Evolutionary conservation across 768 basidiomycete genomes (phyloP), one percentile per base, ranked within the genome.

Genomic region (Leccinellum rugosiceps): DNA sequence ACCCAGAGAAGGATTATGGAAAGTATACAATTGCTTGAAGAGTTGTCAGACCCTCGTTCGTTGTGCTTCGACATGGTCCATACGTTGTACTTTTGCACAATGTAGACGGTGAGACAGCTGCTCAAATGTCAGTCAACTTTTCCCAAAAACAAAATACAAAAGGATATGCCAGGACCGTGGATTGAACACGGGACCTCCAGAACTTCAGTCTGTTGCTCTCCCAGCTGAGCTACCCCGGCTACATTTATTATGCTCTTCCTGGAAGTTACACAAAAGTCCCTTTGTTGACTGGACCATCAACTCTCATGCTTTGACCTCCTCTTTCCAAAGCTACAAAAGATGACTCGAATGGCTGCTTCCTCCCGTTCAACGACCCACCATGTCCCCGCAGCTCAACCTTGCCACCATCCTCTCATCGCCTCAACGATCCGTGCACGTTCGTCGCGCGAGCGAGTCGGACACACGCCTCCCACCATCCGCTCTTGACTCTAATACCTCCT

Each of bases 1-100:
- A 97, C 66, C 94, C 95, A 0, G 90, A 94, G 76, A 96, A 91
- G 78, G 85, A 84, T 58, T 97, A 97, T 59, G 94, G 94, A 32
- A 87, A 91, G 62, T 98, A 98, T 66, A 93, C 92, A 23, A 90
- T 94, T 60, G 78, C 82, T 10, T 80, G 53, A 67, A 30, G n/a
- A 17, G 21, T 55, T 32, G 44, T 23, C n/a, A 19, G 21, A 19
- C 41, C 32, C 32, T 32, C 13, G 32, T 32, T 19, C 3, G 8
- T 41, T 6, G 13, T 23, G 21, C 23, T 14, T 23, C 25, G 45
- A 46, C 25, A 46, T 46, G 45, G 41, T 19, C 19, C 11, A 19
- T 43, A 43, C 5, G 41, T 43, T 43, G 41, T 43, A 38, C 35
- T 8, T 38, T 17, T 38, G 35, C 17, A 17, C 34, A 34, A 6